Evolutionary conservation across 148 eudicot species (phyloP).

Genomic region (Oxyria digyna): DNA sequence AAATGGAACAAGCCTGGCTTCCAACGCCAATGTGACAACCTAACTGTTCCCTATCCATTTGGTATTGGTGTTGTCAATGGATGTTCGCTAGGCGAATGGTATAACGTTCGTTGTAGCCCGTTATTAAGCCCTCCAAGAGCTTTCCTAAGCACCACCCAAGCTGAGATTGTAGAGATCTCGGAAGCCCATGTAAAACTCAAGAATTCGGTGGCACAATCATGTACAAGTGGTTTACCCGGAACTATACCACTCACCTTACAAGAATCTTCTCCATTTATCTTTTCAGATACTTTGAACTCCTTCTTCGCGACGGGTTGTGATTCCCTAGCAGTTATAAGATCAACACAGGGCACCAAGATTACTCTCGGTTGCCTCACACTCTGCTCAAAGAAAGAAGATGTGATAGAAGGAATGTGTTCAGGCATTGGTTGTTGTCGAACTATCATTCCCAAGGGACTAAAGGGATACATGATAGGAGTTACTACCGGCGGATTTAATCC

Average conservation of each 20-base stretch:
- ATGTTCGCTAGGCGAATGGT: slow-evolving; percentile 22
- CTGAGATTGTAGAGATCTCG: slow-evolving; percentile 18
- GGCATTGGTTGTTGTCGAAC: slow-evolving; percentile 32
- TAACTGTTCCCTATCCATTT: slow-evolving; percentile 45
- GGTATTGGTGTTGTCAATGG: slow-evolving; percentile 22
- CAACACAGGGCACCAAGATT: background rate
- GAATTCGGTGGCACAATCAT: slow-evolving; percentile 13
- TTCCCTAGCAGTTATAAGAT: background rate
- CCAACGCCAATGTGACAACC: slow-evolving; percentile 29
- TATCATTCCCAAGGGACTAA: slow-evolving; percentile 18
- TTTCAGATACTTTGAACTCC: slow-evolving; percentile 17
- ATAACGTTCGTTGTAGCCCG: slow-evolving; percentile 21
- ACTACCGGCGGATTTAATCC: background rate
- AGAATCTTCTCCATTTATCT: slow-evolving; percentile 8
- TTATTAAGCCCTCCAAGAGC: slow-evolving; percentile 25
- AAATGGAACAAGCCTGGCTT: slow-evolving; percentile 41
- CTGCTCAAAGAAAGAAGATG: slow-evolving; percentile 7
- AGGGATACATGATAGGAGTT: background rate
- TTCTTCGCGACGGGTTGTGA: slow-evolving; percentile 21
- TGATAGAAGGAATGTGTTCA: slow-evolving; percentile 10
- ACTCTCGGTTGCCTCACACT: slow-evolving; percentile 8
- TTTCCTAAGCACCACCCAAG: slow-evolving; percentile 4
- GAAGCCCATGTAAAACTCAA: slow-evolving; percentile 14
- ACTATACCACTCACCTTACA: background rate
- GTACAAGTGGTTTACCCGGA: background rate